phyloP scores from a whole-genome alignment of 495 filamentous ascomycete genomes.

The Talaromyces liani region DNA sequence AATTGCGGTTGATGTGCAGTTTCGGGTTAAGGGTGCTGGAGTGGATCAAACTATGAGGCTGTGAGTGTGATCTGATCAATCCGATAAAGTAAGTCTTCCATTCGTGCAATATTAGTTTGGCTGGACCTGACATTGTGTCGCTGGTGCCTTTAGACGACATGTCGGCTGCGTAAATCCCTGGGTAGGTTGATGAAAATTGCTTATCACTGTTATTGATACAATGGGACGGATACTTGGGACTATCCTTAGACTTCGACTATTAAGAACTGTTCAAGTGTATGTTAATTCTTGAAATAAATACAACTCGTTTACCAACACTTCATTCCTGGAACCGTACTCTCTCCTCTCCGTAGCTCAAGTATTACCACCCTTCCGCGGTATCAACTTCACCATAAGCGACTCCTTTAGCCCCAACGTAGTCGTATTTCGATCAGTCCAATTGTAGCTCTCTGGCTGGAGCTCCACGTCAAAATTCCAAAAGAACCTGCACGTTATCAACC shows the following conservation, averaged over 20 bases:
- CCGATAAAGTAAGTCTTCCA: not conserved
- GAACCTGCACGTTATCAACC: conserved; percentile 43
- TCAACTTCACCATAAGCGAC: conserved; percentile 21
- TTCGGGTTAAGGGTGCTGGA: not conserved
- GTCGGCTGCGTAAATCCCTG: not conserved
- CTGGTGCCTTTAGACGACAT: not conserved
- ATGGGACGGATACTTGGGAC: not conserved
- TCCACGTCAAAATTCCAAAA: conserved; percentile 47
- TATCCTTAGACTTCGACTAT: not conserved
- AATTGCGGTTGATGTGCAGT: not conserved
- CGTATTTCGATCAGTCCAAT: conserved; percentile 35
- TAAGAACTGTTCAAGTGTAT: not conserved
- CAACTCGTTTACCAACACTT: not conserved
- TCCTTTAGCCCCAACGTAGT: conserved; percentile 41
- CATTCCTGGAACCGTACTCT: not conserved
- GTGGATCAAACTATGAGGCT: too few relatives aligned
- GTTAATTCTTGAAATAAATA: not conserved
- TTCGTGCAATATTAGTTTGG: not conserved
- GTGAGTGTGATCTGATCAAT: too few relatives aligned
- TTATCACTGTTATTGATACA: not conserved
- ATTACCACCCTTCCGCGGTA: not conserved
- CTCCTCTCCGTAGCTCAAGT: not conserved
- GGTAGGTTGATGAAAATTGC: not conserved
- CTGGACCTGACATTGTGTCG: not conserved
- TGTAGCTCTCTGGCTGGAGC: conserved; percentile 20